Base-by-base conservation (phyloP, 768 basidiomycete species). In the Steccherinum ochraceum region DNA sequence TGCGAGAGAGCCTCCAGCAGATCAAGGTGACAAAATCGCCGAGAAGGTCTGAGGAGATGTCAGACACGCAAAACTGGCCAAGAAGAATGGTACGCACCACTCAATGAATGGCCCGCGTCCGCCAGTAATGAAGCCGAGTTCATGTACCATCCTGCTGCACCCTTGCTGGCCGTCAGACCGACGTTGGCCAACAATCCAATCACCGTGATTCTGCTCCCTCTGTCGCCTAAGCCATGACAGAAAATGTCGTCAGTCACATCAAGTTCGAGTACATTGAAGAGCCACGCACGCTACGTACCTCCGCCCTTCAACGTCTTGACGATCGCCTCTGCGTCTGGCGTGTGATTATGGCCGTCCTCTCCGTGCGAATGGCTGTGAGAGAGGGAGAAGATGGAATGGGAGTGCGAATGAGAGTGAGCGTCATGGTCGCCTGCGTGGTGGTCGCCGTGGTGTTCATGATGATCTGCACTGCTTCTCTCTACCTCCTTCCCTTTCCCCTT, bases 1-100 rank as follows among this genome's bases (percentile, higher is more conserved):
- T 80, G 46, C 92, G 78, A 1, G 90, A 92, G 27, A 93, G 72
- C 46, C 82, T 81, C 89, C 91, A 96, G 63, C 84, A 89, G 56
- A 88, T 84, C 10, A 98, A 76, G 3, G 90, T 93, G 50, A 94
- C 91, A 62, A 94, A 84, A 71, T 94, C 96, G 20, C 90, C 93
- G 51, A 94, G 67, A 18, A 95, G 72, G 68, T 93, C 88, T 87
- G 7, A 35, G 30, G 30, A 35, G 16, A 35, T 35, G 30, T 35
- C 30, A 35, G 30, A 35, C 30, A 18, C 5, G 23, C 30, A 7
- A 35, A 7, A 7, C 30, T 35, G 30, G 40, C 12, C 16, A 40
- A 23, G 46, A 46, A 19, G 45, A 20, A 46, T 26, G 16, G 49
- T 25, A 76, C 84, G 56, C 57, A 89, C 89, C 92, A 61, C 89